These are phyloP conservation scores for Pseudopithomyces chartarum DNA, from an alignment of 2,329 filamentous ascomycete genomes.

Conservation along the genomic window DNA sequence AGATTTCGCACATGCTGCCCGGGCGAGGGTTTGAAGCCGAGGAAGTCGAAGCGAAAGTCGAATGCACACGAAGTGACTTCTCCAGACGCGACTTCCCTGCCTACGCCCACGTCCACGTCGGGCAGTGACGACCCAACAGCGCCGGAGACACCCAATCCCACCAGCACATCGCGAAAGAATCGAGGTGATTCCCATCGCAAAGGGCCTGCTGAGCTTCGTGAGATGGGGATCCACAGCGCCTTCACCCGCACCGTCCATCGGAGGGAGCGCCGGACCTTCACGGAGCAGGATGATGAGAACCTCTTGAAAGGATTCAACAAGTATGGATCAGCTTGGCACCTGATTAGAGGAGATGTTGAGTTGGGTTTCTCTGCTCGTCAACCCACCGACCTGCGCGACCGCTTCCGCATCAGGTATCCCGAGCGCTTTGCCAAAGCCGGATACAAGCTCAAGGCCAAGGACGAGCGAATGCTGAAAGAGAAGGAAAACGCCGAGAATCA, in stretches of 20 bases:
- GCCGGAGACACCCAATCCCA: background rate
- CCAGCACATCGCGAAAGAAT: slow-evolving; percentile 1
- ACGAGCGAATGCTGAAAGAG: slow-evolving; percentile 24
- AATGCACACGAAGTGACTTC: slow-evolving; percentile 7
- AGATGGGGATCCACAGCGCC: slow-evolving; percentile 56
- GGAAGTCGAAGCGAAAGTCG: slow-evolving; percentile 48
- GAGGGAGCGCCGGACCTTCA: slow-evolving; percentile 61
- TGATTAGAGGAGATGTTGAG: slow-evolving; percentile 60
- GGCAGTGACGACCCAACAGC: background rate
- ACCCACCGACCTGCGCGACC: slow-evolving; percentile 63
- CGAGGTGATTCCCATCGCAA: slow-evolving; percentile 25
- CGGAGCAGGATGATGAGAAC: slow-evolving; percentile 61
- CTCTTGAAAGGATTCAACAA: slow-evolving; percentile 63
- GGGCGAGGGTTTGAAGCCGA: slow-evolving; percentile 32
- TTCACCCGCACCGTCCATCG: slow-evolving; percentile 55
- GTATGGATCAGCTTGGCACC: slow-evolving; percentile 64
- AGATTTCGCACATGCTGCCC: slow-evolving; percentile 62
- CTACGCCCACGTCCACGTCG: slow-evolving; percentile 1
- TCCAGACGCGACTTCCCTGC: background rate
- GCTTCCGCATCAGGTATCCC: slow-evolving; percentile 64
- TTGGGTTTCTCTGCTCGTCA: slow-evolving; percentile 58
- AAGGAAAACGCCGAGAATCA: slow-evolving; percentile 26
- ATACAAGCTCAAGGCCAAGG: slow-evolving; percentile 44
- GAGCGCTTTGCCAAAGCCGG: slow-evolving; percentile 60
- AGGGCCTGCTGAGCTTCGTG: slow-evolving; percentile 38